Evolutionary conservation across 257 asterid genomes (phyloP).

Genomic region (Fraxinus excelsior): DNA sequence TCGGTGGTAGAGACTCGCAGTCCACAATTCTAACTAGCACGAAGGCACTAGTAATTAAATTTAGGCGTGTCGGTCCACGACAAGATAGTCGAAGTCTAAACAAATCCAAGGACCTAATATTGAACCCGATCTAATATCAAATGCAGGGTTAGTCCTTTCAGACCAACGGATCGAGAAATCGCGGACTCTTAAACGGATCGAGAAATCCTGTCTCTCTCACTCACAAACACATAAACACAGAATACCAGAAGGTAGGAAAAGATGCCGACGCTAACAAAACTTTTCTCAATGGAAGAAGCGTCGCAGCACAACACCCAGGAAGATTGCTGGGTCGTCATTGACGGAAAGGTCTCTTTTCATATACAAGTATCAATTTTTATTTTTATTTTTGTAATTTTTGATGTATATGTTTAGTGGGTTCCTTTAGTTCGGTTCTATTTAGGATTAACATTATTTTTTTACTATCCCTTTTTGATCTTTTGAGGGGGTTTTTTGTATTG

Average conservation of each 20-base stretch:
- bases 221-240: slow-evolving; percentile 10
- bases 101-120: slow-evolving; percentile 17
- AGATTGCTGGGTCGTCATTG: slow-evolving; percentile 89
- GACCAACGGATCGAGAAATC: slow-evolving; percentile 15
- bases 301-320: slow-evolving; percentile 72
- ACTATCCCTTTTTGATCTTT: not conserved
- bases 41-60: not conserved
- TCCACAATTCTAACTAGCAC: too few species aligned
- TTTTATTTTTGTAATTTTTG: not conserved
- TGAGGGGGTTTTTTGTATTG: not conserved
- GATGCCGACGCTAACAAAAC: slow-evolving; percentile 84
- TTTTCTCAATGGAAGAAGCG: slow-evolving; percentile 74
- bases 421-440: not conserved
- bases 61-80: too few species aligned
- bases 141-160: slow-evolving; percentile 1
- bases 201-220: not conserved
- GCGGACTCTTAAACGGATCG: not conserved
- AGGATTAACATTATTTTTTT: not conserved
- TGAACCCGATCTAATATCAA: not conserved
- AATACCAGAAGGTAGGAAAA: slow-evolving; percentile 17
- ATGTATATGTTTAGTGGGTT: not conserved
- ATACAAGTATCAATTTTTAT: not conserved
- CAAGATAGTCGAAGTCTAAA: not conserved
- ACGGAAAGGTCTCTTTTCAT: slow-evolving; percentile 63
- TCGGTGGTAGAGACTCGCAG: too few species aligned